These are phyloP conservation scores for Leccinum aurantiacum DNA, from an alignment of 768 basidiomycete genomes.

Conservation along the genomic window DNA sequence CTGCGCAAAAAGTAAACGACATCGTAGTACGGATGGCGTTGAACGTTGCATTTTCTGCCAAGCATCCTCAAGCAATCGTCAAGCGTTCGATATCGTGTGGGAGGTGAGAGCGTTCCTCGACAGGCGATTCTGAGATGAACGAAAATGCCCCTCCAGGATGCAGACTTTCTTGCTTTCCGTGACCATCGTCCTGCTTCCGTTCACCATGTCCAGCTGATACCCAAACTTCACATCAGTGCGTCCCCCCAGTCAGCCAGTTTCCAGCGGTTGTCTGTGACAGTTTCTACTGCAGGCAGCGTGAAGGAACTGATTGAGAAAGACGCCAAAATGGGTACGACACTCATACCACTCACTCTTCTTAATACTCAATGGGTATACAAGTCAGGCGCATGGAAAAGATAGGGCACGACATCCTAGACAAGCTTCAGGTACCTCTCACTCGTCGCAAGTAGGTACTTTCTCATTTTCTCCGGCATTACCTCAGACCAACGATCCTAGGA, in stretches of 20 bases:
- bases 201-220: conserved; percentile 52
- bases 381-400: conserved; percentile 49
- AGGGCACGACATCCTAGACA: conserved; percentile 54
- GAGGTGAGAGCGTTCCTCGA: conserved; percentile 36
- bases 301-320: conserved; percentile 46
- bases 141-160: conserved; percentile 36
- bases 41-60: conserved; percentile 41
- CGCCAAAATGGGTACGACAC: conserved; percentile 46
- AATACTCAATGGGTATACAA: conserved; percentile 28
- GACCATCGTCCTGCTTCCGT: conserved; percentile 50
- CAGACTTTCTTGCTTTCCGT: conserved; percentile 49
- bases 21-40: background rate
- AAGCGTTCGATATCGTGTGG: conserved; percentile 48
- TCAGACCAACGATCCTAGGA: conserved; percentile 38
- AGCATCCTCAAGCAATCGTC: conserved; percentile 35
- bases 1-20: background rate
- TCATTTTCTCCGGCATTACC: background rate
- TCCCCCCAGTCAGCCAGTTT: background rate
- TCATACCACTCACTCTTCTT: conserved; percentile 1
- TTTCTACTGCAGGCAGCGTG: conserved; percentile 48
- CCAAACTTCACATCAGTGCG: conserved; percentile 53
- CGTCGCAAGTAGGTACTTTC: conserved; percentile 45
- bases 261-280: background rate
- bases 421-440: conserved; percentile 39
- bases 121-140: background rate